Evolutionary conservation across 2,329 filamentous ascomycete genomes (phyloP).

Genomic region (Teratosphaeriaceae sp.): DNA sequence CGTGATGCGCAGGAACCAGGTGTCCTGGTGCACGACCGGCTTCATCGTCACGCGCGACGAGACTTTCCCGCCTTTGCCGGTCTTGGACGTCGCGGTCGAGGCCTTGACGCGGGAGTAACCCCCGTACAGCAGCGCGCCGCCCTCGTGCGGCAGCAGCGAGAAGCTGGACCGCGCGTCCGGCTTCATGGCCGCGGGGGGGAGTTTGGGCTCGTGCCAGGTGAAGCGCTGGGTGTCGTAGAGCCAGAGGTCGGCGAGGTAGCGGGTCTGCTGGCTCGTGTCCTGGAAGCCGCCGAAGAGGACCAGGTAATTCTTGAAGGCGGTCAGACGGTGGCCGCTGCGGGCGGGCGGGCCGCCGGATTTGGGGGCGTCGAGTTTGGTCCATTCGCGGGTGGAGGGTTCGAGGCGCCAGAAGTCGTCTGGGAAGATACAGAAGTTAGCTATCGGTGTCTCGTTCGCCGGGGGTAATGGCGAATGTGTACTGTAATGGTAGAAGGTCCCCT

Average conservation of each 20-base stretch:
- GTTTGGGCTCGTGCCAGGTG: slow-evolving; percentile 69
- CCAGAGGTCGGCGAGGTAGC: slow-evolving; percentile 91
- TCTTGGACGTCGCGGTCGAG: slow-evolving; percentile 50
- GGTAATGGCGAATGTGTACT: too few species aligned
- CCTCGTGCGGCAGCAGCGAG: slow-evolving; percentile 82
- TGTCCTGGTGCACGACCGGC: slow-evolving; percentile 89
- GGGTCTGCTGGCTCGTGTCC: slow-evolving; percentile 90
- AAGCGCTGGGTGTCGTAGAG: slow-evolving; percentile 88
- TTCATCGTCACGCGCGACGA: slow-evolving; percentile 67
- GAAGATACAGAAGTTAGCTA: too few species aligned
- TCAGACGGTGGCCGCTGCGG: slow-evolving; percentile 74
- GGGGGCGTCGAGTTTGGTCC: slow-evolving; percentile 80
- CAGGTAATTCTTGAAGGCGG: slow-evolving; percentile 94
- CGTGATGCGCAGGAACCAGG: slow-evolving; percentile 81
- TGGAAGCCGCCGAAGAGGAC: slow-evolving; percentile 95
- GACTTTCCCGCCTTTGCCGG: slow-evolving; percentile 54
- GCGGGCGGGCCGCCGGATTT: slow-evolving; percentile 77
- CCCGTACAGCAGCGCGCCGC: slow-evolving; percentile 83
- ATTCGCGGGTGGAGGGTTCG: slow-evolving; percentile 77
- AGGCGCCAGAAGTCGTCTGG: slow-evolving; percentile 97
- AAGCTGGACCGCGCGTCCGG: slow-evolving; percentile 90
- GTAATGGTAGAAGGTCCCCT: slow-evolving; percentile 98
- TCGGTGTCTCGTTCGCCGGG: too few species aligned
- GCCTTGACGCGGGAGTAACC: slow-evolving; percentile 90
- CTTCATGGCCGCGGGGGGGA: slow-evolving; percentile 68